phyloP scores from a whole-genome alignment of 768 basidiomycete species.

The Pleurotus pulmonarius region DNA sequence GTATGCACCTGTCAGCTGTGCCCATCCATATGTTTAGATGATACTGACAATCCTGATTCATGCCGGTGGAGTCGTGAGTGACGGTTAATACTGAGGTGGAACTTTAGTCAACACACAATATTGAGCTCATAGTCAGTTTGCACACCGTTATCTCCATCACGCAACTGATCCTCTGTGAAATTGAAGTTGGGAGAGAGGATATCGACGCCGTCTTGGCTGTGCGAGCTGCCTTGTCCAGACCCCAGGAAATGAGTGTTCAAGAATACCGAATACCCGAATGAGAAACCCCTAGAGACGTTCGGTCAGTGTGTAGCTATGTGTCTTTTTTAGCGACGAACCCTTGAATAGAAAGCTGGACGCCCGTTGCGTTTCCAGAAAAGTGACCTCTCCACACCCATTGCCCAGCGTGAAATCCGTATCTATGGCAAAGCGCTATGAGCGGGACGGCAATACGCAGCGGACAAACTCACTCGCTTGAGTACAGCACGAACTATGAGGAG shows the following conservation, averaged over 20 bases:
- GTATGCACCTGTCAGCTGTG: neutral
- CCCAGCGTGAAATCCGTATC: slow-evolving; percentile 29
- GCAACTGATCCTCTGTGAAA: slow-evolving; percentile 27
- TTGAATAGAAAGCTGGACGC: slow-evolving; percentile 34
- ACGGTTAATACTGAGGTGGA: slow-evolving; percentile 24
- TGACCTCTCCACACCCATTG: slow-evolving; percentile 45
- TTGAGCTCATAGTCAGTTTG: neutral
- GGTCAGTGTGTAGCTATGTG: neutral
- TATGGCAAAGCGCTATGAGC: neutral
- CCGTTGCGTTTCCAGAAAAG: slow-evolving; percentile 38
- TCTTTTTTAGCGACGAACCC: slow-evolving; percentile 18
- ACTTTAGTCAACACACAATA: neutral
- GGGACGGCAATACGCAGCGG: neutral
- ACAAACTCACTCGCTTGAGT: slow-evolving; percentile 25
- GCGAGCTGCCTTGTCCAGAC: slow-evolving; percentile 33
- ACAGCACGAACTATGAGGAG: slow-evolving; percentile 21
- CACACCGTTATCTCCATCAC: slow-evolving; percentile 24
- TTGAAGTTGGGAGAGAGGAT: slow-evolving; percentile 28
- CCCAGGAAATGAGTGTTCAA: slow-evolving; percentile 39
- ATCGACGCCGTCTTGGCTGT: slow-evolving; percentile 28
- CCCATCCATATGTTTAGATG: neutral
- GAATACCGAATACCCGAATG: slow-evolving; percentile 43
- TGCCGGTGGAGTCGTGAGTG: slow-evolving; percentile 31
- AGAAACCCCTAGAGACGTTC: slow-evolving; percentile 24
- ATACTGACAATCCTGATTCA: slow-evolving; percentile 32